Percentiles rank a stretch among this genome's conserved stretches.
phyloP scores from a whole-genome alignment of 2,329 filamentous ascomycete genomes.

The Botrytis galanthina region DNA sequence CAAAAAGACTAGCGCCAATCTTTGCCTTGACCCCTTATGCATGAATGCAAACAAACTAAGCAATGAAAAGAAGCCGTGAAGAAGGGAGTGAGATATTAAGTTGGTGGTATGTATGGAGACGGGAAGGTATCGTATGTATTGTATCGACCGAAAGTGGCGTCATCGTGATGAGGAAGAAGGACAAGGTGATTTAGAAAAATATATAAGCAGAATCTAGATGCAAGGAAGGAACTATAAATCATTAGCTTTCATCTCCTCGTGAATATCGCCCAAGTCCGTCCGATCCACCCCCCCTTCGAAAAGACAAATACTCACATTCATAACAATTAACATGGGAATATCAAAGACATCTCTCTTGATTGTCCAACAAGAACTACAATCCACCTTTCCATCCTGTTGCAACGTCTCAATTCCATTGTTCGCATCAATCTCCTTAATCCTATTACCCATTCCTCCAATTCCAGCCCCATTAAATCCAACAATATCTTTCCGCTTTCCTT shows the following conservation, averaged over 20 bases:
- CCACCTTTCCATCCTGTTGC: constrained; percentile 84
- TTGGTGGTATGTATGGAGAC: background rate
- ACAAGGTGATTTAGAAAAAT: background rate
- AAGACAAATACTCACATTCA: constrained; percentile 74
- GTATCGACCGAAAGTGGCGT: background rate
- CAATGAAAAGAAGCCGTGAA: background rate
- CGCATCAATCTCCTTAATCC: constrained; percentile 63
- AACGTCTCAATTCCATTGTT: constrained; percentile 79
- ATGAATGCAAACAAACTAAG: constrained; percentile 6
- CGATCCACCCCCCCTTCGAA: constrained; percentile 20
- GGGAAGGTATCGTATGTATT: background rate
- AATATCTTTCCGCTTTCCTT: constrained; percentile 25
- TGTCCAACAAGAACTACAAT: constrained; percentile 95
- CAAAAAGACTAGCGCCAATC: constrained; percentile 4
- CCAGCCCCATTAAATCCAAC: constrained; percentile 24
- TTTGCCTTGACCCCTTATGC: constrained; percentile 10
- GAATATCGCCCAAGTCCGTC: background rate
- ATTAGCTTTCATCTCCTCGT: background rate
- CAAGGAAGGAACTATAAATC: constrained; percentile 44
- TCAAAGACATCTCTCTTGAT: constrained; percentile 97
- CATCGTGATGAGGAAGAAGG: background rate
- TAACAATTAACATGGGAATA: constrained; percentile 97
- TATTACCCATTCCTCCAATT: constrained; percentile 47
- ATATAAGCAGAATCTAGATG: constrained; percentile 38
- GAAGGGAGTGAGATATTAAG: background rate